Evolutionary conservation across 2,329 filamentous ascomycete species (phyloP).

Genomic region (Pseudogymnoascus sp.): DNA sequence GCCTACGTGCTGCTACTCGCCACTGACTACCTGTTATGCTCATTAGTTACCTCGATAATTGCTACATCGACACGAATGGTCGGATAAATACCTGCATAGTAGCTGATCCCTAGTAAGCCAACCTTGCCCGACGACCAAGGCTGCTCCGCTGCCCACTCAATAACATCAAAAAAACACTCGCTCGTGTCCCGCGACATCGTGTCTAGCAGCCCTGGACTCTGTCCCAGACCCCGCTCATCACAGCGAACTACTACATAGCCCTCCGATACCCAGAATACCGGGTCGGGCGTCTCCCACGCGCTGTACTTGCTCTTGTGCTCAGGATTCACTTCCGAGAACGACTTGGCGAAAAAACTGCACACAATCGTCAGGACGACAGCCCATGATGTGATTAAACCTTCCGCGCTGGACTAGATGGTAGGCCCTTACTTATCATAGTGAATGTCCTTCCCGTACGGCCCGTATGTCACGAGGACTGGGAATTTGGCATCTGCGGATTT

Average conservation of each 20-base stretch:
- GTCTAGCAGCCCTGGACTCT: conserved; percentile 44
- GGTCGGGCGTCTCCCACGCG: conserved; percentile 39
- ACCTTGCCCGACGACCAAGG: conserved; percentile 45
- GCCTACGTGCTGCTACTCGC: conserved; percentile 44
- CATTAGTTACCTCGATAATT: no score
- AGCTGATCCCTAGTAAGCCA: conserved; percentile 43
- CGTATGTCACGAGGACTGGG: conserved; percentile 64
- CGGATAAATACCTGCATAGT: conserved; percentile 37
- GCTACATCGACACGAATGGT: no score
- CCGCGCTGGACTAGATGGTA: no score
- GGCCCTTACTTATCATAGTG: conserved; percentile 51
- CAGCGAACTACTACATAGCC: conserved; percentile 37
- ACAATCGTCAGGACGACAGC: conserved; percentile 5
- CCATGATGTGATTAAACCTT: no score
- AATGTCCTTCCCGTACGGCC: conserved; percentile 69
- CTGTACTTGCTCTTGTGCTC: conserved; percentile 36
- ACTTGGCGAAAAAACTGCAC: conserved; percentile 41
- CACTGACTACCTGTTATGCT: conserved; percentile 45
- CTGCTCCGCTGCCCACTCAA: conserved; percentile 45
- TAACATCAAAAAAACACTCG: conserved; percentile 44
- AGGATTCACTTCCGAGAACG: conserved; percentile 38
- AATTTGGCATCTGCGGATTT: conserved; percentile 29
- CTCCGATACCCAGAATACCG: conserved; percentile 35
- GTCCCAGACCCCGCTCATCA: conserved; percentile 45
- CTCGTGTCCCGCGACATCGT: conserved; percentile 47